Base-by-base conservation (phyloP, 2,329 filamentous ascomycete genomes). In the Chaetothyriales sp. region DNA sequence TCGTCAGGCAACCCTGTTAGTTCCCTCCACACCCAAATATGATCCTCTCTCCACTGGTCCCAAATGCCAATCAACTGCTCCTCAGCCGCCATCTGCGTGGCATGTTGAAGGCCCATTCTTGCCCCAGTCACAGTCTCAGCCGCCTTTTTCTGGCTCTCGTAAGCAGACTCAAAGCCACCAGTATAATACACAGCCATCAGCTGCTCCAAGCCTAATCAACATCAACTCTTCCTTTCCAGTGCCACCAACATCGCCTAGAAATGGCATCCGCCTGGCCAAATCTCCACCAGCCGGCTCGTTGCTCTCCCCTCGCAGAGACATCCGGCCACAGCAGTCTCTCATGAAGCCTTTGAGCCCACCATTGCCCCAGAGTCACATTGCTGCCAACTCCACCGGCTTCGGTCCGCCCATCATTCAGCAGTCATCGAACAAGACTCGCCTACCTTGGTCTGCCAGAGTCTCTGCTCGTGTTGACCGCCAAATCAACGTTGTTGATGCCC, bases 351-450 rank as follows among this genome's bases (percentile, higher is more conserved):
- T 59, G 15, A 52, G 49, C 2, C 57, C 57, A 28, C 57, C 56
- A 28, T 10, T 59, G 15, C 56, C 54, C 15, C 46, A 53, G 33
- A 59, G 52, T 18, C 57, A 58, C 18, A 56, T 54, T 20, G 43
- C 56, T 5, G 52, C 52, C 33, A 56, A 50, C 19, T 52, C 58
- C n/a, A 51, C 54, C 33, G 55, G 57, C 50, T 58, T 58, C n/a
- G 46, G 40, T 22, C 40, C 49, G 3, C n/a, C 48, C 18, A 48
- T 7, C 4, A 33, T 50, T 22, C 52, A 55, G 13, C 53, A 53
- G 19, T 57, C 56, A 25, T 50, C 56, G 4, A 54, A 53, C 33
- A 13, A 40, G 15, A 40, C 10, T 40, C 13, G 33, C 33, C 5
- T 40, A 15, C 33, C 33, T 15, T 40, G 33, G 33, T 40, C 10